Conservation (phyloP, 495 filamentous ascomycete species). For the Alectoria sarmentosa region DNA sequence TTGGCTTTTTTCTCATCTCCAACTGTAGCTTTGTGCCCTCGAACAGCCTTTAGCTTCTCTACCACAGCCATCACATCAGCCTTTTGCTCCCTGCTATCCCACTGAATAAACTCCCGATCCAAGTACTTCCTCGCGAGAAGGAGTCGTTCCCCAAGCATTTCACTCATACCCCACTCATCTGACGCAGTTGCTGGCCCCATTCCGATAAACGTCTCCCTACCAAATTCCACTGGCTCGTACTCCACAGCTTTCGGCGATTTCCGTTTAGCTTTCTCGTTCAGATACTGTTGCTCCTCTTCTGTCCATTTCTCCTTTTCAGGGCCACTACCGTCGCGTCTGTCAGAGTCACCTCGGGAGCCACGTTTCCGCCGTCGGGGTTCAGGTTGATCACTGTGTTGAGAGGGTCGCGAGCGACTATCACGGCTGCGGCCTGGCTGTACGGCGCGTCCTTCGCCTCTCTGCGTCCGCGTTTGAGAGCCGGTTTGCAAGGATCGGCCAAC, state of each 20-base stretch:
- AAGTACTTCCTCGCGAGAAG: conserved; percentile 22
- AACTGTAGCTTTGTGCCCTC: conserved; percentile 33
- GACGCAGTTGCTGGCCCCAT: conserved; percentile 11
- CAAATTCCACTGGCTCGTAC: not conserved
- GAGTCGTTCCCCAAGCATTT: conserved; percentile 13
- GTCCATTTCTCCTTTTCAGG: not conserved
- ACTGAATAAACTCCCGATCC: conserved; percentile 38
- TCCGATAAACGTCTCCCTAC: conserved; percentile 2
- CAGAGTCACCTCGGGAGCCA: not conserved
- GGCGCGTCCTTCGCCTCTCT: not conserved
- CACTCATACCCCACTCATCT: conserved; percentile 12
- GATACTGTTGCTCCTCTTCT: conserved; percentile 15
- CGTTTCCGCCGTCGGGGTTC: not conserved
- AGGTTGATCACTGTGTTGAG: not conserved
- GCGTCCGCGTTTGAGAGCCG: not conserved
- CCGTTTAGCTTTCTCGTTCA: not conserved
- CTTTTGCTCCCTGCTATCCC: conserved; percentile 37
- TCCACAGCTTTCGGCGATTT: not conserved
- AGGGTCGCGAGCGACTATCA: not conserved
- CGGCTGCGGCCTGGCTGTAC: not conserved
- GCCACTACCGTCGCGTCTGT: not conserved
- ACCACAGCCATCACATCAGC: conserved; percentile 33
- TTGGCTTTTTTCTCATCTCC: conserved; percentile 34
- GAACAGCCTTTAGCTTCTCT: conserved; percentile 32
- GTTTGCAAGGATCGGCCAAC: not conserved